A percentile compares a stretch with the other conserved stretches of the same genome.
phyloP scores from a whole-genome alignment of 345 rosid genomes.

The Noccaea caerulescens region DNA sequence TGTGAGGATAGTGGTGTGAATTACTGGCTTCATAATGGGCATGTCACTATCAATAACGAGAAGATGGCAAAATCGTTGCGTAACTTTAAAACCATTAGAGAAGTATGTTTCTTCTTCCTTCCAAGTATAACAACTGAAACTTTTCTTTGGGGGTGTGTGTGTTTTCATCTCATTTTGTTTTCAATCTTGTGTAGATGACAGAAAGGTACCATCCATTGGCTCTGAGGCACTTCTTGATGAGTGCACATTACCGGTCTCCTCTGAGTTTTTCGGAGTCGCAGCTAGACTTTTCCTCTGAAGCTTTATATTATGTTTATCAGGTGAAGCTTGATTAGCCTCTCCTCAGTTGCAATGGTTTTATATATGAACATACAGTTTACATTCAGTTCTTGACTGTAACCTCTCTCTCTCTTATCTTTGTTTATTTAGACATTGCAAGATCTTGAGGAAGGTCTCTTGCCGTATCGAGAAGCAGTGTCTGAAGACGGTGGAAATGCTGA shows the following conservation, averaged over 20 bases:
- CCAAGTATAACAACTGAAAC: no score
- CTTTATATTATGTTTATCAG: conserved; percentile 82
- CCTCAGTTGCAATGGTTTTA: background rate
- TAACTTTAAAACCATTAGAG: conserved; percentile 73
- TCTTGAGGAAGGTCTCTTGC: conserved; percentile 63
- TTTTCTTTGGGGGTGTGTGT: background rate
- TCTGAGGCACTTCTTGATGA: conserved; percentile 80
- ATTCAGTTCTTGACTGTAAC: background rate
- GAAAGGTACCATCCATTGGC: conserved; percentile 78
- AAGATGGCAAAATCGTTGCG: conserved; percentile 86
- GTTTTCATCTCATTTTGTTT: background rate
- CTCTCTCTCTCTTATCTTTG: background rate
- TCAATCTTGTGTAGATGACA: conserved; percentile 56
- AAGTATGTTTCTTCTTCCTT: conserved; percentile 48
- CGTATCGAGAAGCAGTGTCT: conserved; percentile 49
- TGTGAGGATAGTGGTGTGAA: conserved; percentile 59
- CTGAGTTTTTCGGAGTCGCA: conserved; percentile 65
- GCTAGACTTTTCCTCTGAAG: conserved; percentile 75
- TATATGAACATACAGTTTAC: background rate
- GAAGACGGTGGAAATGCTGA: conserved; percentile 46
- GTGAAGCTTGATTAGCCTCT: conserved; percentile 43
- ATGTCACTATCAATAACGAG: conserved; percentile 77
- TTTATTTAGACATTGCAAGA: conserved; percentile 76
- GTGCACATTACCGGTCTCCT: conserved; percentile 86
- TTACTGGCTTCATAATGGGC: conserved; percentile 94